These are phyloP conservation scores for Plasmopara viticola DNA, from an alignment of 352 stramenopile species.

Conservation along the genomic window DNA sequence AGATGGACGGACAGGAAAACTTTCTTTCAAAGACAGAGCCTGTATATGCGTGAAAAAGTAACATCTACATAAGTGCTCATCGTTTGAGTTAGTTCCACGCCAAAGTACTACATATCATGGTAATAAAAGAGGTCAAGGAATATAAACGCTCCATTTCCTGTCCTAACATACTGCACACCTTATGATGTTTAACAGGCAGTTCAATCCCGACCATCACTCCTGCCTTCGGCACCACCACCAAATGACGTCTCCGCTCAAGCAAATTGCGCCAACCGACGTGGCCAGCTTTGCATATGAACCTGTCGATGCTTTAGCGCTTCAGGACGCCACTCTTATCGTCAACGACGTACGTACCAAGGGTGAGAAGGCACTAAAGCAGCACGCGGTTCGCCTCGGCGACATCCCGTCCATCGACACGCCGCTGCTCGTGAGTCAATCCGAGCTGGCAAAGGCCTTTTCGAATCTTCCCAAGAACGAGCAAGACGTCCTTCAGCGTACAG, in stretches of 20 bases:
- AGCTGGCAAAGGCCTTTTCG: slow-evolving; percentile 85
- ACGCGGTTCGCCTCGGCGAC: slow-evolving; percentile 67
- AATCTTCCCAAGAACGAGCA: slow-evolving; percentile 62
- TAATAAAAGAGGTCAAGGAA: too few relatives aligned
- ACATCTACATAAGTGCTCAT: too few relatives aligned
- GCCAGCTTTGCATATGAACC: slow-evolving; percentile 76
- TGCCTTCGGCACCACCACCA: neutral
- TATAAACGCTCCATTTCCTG: too few relatives aligned
- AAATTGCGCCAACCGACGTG: slow-evolving; percentile 62
- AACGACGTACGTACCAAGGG: slow-evolving; percentile 53
- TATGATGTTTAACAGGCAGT: too few relatives aligned
- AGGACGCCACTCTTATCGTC: slow-evolving; percentile 61
- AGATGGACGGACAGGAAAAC: too few relatives aligned
- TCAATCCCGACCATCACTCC: too few relatives aligned
- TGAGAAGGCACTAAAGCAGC: slow-evolving; percentile 35
- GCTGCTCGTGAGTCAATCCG: slow-evolving; percentile 45
- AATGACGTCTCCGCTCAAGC: slow-evolving; percentile 50
- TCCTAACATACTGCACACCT: too few relatives aligned
- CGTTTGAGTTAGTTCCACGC: too few relatives aligned
- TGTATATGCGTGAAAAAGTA: too few relatives aligned
- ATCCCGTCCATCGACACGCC: slow-evolving; percentile 32
- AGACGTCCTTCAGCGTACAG: slow-evolving; percentile 82
- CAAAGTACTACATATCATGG: too few relatives aligned
- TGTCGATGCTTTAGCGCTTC: slow-evolving; percentile 56
- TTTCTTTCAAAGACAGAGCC: too few relatives aligned